Evolutionary conservation across 495 filamentous ascomycete species (phyloP).

Genomic region (Neurospora sp.): DNA sequence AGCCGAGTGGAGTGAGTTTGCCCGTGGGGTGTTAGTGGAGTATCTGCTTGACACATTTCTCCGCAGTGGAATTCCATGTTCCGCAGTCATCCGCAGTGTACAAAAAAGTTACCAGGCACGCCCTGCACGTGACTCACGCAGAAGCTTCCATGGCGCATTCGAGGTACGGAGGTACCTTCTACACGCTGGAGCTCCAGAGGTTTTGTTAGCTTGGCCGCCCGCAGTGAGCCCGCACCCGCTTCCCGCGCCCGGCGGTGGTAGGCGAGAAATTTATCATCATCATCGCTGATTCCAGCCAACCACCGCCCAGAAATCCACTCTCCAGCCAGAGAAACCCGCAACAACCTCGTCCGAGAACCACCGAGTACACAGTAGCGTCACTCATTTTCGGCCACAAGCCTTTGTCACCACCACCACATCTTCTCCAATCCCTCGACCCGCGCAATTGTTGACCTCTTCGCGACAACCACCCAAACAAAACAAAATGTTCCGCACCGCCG

Average conservation of each 20-base stretch:
- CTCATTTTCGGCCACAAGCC: not conserved
- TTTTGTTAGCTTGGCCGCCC: not conserved
- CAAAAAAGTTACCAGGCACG: not conserved
- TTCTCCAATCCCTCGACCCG: not conserved
- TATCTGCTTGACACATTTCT: not conserved
- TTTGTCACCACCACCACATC: not conserved
- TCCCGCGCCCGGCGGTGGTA: not conserved
- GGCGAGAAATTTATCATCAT: constrained; percentile 39
- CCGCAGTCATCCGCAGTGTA: not conserved
- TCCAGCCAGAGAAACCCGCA: constrained; percentile 5
- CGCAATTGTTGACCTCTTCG: not conserved
- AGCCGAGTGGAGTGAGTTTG: not conserved
- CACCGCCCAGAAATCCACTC: constrained; percentile 6
- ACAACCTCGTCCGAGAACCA: constrained; percentile 2
- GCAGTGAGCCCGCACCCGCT: not conserved
- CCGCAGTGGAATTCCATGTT: not conserved
- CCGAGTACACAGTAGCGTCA: constrained; percentile 4
- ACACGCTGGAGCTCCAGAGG: not conserved
- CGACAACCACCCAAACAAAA: constrained; percentile 13
- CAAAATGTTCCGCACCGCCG: constrained; percentile 73
- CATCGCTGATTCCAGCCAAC: constrained; percentile 1
- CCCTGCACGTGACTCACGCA: not conserved
- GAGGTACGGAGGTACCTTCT: not conserved
- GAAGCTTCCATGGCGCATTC: not conserved
- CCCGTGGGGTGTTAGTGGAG: not conserved